Evolutionary conservation across 192 early-diverging fungal genomes (phyloP).

Genomic region (Pilaira anomala): DNA sequence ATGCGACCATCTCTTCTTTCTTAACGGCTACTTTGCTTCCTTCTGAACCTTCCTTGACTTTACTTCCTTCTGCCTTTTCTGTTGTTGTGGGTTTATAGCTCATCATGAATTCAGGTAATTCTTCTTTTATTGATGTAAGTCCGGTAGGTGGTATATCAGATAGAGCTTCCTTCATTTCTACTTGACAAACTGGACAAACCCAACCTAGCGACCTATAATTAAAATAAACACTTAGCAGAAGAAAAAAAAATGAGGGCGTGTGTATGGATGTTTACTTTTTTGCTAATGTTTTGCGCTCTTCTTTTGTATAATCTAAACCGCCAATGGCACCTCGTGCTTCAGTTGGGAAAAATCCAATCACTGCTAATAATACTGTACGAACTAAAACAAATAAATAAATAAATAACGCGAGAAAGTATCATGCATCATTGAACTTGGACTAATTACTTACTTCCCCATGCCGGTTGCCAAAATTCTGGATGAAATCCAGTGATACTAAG

Average conservation of each 20-base stretch:
- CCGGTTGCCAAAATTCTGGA: constrained; percentile 94
- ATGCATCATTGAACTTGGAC: no score
- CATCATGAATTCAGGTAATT: constrained; percentile 11
- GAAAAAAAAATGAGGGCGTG: no score
- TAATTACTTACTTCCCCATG: constrained; percentile 79
- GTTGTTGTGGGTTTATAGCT: constrained; percentile 3
- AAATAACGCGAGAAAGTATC: no score
- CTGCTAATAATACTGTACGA: constrained; percentile 81
- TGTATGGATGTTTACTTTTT: constrained; percentile 39
- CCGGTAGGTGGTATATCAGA: constrained; percentile 26
- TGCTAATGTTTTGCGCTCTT: constrained; percentile 62
- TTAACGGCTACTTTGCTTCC: no score
- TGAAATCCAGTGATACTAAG: constrained; percentile 92
- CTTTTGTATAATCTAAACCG: constrained; percentile 66
- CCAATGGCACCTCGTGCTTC: constrained; percentile 79
- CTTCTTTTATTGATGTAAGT: background rate
- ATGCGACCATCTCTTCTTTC: no score
- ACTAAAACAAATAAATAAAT: constrained; percentile 39
- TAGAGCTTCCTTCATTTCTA: constrained; percentile 33
- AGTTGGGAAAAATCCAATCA: constrained; percentile 90
- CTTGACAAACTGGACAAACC: constrained; percentile 34
- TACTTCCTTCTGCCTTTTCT: no score
- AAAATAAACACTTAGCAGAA: background rate
- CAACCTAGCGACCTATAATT: constrained; percentile 40
- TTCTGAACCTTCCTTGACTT: no score